Conservation (phyloP, 148 eudicot species). For the Camellia granthamiana region DNA sequence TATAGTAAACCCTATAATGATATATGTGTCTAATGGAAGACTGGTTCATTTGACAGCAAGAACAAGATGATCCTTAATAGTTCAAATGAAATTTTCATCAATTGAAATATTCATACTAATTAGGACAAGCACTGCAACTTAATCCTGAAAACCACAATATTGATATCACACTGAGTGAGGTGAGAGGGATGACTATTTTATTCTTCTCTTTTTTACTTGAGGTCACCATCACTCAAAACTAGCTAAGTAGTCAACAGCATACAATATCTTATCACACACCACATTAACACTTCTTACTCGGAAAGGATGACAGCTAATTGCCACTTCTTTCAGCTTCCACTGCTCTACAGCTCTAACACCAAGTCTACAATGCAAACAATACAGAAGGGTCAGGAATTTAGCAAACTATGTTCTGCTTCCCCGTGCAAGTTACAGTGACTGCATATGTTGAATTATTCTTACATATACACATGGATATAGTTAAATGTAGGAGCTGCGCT, state of each 20-base stretch:
- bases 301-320: slow-evolving; percentile 8
- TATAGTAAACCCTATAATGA: neutral
- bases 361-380: slow-evolving; percentile 35
- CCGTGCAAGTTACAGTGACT: neutral
- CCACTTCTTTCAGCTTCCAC: slow-evolving; percentile 20
- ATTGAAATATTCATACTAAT: neutral
- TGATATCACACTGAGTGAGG: neutral
- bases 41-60: neutral
- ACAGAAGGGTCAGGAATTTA: neutral
- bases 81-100: slow-evolving; percentile 2
- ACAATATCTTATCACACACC: slow-evolving; percentile 8
- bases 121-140: neutral
- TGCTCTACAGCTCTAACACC: slow-evolving; percentile 45
- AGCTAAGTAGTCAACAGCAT: slow-evolving; percentile 7
- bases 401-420: neutral
- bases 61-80: neutral
- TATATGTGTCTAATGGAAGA: neutral
- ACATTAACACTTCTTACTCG: slow-evolving; percentile 3
- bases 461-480: neutral
- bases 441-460: neutral
- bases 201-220: neutral
- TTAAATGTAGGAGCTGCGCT: neutral
- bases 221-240: neutral
- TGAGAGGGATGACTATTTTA: neutral
- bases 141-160: neutral